A percentile compares a stretch with the other conserved stretches of the same genome.
These are phyloP conservation scores for Neofusicoccum ribis DNA, from an alignment of 2,329 filamentous ascomycete species.

Conservation along the genomic window DNA sequence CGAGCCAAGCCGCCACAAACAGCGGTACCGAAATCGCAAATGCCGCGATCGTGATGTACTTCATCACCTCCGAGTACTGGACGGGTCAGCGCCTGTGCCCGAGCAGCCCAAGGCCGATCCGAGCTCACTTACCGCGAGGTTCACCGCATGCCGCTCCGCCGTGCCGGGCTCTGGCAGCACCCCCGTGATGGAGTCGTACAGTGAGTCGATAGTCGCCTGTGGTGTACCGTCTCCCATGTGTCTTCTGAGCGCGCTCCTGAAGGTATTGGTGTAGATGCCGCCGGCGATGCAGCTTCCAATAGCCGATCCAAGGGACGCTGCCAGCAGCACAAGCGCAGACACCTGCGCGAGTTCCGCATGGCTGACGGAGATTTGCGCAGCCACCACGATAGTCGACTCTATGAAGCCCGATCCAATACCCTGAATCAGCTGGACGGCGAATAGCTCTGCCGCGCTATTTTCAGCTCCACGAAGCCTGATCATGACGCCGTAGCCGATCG, in stretches of 20 bases:
- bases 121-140: constrained; percentile 22
- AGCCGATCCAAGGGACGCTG: constrained; percentile 43
- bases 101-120: no score
- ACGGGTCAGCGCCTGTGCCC: background rate
- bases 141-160: constrained; percentile 44
- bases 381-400: constrained; percentile 45
- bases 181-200: constrained; percentile 49
- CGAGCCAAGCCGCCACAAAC: background rate
- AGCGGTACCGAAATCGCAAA: constrained; percentile 4
- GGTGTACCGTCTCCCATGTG: constrained; percentile 38
- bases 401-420: constrained; percentile 51
- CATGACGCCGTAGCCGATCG: constrained; percentile 55
- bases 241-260: constrained; percentile 39
- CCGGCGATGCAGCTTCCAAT: constrained; percentile 48
- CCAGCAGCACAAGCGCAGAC: constrained; percentile 48
- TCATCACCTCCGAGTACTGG: constrained; percentile 13
- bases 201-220: constrained; percentile 34
- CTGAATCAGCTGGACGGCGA: constrained; percentile 51
- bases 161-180: constrained; percentile 44
- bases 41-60: constrained; percentile 2
- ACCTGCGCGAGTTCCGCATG: constrained; percentile 51
- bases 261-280: constrained; percentile 52
- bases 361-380: constrained; percentile 48
- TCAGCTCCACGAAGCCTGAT: constrained; percentile 47
- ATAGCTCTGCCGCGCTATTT: constrained; percentile 49